Conservation (phyloP, 1,139 yeast species). For the Taiozyma sp. region DNA sequence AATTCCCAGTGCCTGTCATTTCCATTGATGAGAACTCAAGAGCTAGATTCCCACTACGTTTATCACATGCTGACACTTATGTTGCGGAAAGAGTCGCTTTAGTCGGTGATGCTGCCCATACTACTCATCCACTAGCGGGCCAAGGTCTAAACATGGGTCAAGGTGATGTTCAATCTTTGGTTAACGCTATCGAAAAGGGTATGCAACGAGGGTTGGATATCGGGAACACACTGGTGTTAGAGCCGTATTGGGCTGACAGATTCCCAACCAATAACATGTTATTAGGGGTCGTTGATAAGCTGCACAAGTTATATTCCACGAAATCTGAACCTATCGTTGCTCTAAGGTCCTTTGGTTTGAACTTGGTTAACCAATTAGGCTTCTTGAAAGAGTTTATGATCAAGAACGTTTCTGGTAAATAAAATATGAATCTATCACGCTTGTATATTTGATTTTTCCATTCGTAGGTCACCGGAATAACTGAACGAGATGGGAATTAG, state of each 20-base stretch:
- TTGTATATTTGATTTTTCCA: background rate
- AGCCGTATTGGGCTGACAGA: constrained; percentile 78
- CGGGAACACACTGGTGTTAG: constrained; percentile 78
- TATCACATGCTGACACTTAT: constrained; percentile 90
- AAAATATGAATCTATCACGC: background rate
- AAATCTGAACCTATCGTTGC: constrained; percentile 71
- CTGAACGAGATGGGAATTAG: too few relatives aligned
- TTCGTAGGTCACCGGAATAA: background rate
- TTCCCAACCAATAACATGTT: constrained; percentile 77
- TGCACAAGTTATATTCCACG: constrained; percentile 82
- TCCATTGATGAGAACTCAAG: constrained; percentile 59
- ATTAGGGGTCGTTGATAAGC: constrained; percentile 86
- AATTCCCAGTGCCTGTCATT: constrained; percentile 63
- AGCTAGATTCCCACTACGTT: constrained; percentile 83
- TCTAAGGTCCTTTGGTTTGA: constrained; percentile 73
- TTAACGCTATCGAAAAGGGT: constrained; percentile 67
- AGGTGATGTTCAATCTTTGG: constrained; percentile 75
- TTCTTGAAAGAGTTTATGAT: constrained; percentile 58
- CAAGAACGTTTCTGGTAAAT: constrained; percentile 38
- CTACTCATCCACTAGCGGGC: constrained; percentile 97
- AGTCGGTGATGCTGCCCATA: constrained; percentile 97
- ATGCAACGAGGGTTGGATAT: constrained; percentile 79
- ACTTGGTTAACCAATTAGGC: constrained; percentile 56
- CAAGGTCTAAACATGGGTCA: constrained; percentile 99
- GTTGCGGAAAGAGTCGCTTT: constrained; percentile 81